Evolutionary conservation across 257 asterid species (phyloP).

Genomic region (Solanum sejunctum): DNA sequence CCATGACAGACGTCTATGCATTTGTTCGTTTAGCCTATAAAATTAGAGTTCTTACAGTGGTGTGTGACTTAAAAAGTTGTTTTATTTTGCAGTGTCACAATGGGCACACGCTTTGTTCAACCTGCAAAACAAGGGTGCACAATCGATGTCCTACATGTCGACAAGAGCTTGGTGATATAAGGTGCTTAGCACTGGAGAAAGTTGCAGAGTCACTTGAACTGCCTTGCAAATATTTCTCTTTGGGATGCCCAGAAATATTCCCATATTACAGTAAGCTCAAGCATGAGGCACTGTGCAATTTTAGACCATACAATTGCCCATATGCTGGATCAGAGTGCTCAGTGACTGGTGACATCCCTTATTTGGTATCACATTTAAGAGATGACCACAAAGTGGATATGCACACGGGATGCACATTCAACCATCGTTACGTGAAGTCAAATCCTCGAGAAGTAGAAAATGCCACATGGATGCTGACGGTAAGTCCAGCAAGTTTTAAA

Average conservation of each 20-base stretch:
- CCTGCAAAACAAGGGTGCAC: conserved; percentile 79
- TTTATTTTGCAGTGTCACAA: conserved; percentile 56
- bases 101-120: conserved; percentile 87
- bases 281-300: conserved; percentile 60
- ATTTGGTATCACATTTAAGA: conserved; percentile 64
- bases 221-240: conserved; percentile 59
- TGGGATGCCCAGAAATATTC: conserved; percentile 80
- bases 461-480: conserved; percentile 85
- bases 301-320: conserved; percentile 64
- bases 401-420: conserved; percentile 81
- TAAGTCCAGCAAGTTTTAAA: conserved; percentile 16
- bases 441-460: conserved; percentile 84
- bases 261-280: conserved; percentile 75
- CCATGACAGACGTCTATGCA: background rate
- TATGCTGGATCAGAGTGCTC: conserved; percentile 79
- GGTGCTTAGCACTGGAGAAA: conserved; percentile 83
- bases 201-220: conserved; percentile 79
- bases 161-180: conserved; percentile 88
- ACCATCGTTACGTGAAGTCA: conserved; percentile 73
- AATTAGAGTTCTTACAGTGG: background rate
- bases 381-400: conserved; percentile 83
- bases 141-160: conserved; percentile 85
- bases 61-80: background rate
- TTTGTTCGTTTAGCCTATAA: background rate
- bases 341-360: conserved; percentile 59